These are phyloP conservation scores for Aeschynomene evenia DNA, from an alignment of 306 rosid genomes.

Conservation along the genomic window DNA sequence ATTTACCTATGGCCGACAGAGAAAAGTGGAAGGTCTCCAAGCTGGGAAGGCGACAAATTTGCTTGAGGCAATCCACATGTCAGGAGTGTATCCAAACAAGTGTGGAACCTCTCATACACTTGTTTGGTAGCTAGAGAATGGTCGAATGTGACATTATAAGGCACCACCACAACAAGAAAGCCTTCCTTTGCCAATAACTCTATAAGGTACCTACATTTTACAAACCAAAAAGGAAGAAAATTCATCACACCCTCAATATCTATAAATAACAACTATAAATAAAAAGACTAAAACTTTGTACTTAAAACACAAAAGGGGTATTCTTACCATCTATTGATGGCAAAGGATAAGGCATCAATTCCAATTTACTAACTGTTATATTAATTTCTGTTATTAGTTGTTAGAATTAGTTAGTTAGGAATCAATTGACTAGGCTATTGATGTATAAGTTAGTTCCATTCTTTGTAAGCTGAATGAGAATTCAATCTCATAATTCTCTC, in stretches of 20 bases:
- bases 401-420: too few relatives aligned
- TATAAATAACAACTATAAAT: background rate
- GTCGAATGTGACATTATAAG: slow-evolving; percentile 90
- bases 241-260: background rate
- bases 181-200: slow-evolving; percentile 81
- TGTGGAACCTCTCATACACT: slow-evolving; percentile 73
- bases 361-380: too few relatives aligned
- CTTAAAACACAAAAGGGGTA: background rate
- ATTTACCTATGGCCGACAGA: slow-evolving; percentile 88
- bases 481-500: too few relatives aligned
- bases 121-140: slow-evolving; percentile 71
- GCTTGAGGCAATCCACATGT: slow-evolving; percentile 69
- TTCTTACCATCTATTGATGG: too few relatives aligned
- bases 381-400: too few relatives aligned
- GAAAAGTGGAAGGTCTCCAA: slow-evolving; percentile 67
- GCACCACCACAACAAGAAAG: slow-evolving; percentile 71
- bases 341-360: too few relatives aligned
- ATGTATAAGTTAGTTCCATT: too few relatives aligned
- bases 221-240: slow-evolving; percentile 10
- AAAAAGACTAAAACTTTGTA: slow-evolving; percentile 13
- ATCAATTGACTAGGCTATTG: too few relatives aligned
- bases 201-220: slow-evolving; percentile 60
- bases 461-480: too few relatives aligned
- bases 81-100: slow-evolving; percentile 62
- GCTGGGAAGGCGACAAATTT: slow-evolving; percentile 61